Base-by-base conservation (phyloP, 2,329 filamentous ascomycete species). In the Sclerotinia minor region DNA sequence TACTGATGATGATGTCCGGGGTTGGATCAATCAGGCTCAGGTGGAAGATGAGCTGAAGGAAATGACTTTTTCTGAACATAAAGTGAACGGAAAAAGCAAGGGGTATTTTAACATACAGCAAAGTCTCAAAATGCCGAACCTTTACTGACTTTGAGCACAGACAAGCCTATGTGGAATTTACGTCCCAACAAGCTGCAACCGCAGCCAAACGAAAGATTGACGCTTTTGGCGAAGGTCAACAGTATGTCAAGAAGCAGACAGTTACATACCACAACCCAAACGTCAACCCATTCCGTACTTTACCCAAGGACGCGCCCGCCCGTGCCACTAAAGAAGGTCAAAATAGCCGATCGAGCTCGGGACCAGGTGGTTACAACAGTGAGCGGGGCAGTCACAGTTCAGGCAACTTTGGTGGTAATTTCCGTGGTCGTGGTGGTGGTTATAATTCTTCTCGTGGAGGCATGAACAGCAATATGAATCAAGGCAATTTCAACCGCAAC, bases 31-130 rank as follows among this genome's bases (percentile, higher is more conserved):
- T 72, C 85, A 91, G 72, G 92, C 90, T n/a, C 86, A 85, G 2
- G 92, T 88, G 73, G 95, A 98, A 78, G 85, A 89, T 57, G 92
- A 97, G 75, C 81, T 98, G 24, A 93, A 92, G 75, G 95, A 98
- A 70, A 87, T 99, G 64, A 97, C 94, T 0, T 99, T 98, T 78
- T 97, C 92, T 75, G 95, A 99, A 78, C 95, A 98, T 80, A 99
- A 99, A 78, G 94, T 98, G 59, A 99, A 99, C 73, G 95, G 95
- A 73, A 99, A 99, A 81, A 97, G 92, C 80, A 97, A 98, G 82
- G 94, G 95, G 94, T 96, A 84, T 71, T 88, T 79, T 26, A 11
- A 50, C 35, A 47, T n/a, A 21, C 21, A n/a, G 17, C 2, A 35
- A n/a, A 26, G 29, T 35, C 38, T 50, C 9, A 44, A 26, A 32